A percentile compares a stretch with the other conserved stretches of the same genome.
Evolutionary conservation across 352 stramenopile genomes (phyloP).

Genomic region (Phytophthora ramorum): DNA sequence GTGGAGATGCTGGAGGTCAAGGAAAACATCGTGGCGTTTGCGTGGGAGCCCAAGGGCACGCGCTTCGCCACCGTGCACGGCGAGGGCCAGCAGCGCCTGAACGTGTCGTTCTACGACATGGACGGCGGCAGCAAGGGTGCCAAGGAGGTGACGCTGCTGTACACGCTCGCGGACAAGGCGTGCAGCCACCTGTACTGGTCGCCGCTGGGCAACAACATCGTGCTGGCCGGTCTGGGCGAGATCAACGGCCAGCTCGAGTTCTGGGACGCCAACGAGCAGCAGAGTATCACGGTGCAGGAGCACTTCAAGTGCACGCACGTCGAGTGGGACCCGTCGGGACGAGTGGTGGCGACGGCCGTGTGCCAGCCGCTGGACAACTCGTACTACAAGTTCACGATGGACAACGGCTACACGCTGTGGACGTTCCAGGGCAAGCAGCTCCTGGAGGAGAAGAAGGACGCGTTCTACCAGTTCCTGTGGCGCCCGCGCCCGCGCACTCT

Average conservation of each 20-base stretch:
- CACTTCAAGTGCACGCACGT: conserved; percentile 99
- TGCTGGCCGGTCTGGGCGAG: conserved; percentile 95
- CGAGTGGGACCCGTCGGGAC: conserved; percentile 97
- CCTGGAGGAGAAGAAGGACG: conserved; percentile 95
- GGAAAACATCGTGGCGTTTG: conserved; percentile 95
- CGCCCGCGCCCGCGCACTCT: conserved; percentile 94
- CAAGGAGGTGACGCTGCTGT: conserved; percentile 94
- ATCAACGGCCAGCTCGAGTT: conserved; percentile 97
- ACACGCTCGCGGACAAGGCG: conserved; percentile 95
- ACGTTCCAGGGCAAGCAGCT: conserved; percentile 98
- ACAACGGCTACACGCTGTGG: conserved; percentile 99
- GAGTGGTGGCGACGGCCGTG: conserved; percentile 95
- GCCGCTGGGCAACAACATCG: conserved; percentile 92
- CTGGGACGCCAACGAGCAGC: conserved; percentile 97
- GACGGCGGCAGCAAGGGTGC: conserved; percentile 66
- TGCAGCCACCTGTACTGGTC: conserved; percentile 98
- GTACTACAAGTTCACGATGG: conserved; percentile 98
- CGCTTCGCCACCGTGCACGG: conserved; percentile 97
- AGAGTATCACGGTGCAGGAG: conserved; percentile 95
- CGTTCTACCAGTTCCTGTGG: conserved; percentile 96
- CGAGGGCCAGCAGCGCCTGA: conserved; percentile 91
- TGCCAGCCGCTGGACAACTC: conserved; percentile 95
- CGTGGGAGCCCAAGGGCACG: conserved; percentile 96
- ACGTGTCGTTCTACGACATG: conserved; percentile 98
- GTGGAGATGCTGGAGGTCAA: conserved; percentile 99